phyloP scores from a whole-genome alignment of 768 basidiomycete genomes.

The Hericium erinaceus region DNA sequence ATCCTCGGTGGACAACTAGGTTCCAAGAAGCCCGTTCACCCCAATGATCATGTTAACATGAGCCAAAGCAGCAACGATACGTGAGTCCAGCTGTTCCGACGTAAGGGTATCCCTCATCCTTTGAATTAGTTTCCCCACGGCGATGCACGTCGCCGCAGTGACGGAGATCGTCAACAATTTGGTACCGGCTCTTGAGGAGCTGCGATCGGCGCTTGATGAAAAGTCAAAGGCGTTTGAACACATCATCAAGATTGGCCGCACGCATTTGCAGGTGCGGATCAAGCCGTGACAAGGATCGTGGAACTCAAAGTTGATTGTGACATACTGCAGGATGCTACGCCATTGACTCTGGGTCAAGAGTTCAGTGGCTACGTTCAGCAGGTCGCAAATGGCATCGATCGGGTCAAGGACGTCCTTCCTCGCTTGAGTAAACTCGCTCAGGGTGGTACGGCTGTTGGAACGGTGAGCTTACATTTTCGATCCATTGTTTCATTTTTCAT shows the following conservation, averaged over 20 bases:
- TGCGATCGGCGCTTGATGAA: constrained; percentile 74
- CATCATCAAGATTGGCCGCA: constrained; percentile 98
- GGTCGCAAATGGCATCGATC: constrained; percentile 80
- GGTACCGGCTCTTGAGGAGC: constrained; percentile 76
- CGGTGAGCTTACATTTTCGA: constrained; percentile 41
- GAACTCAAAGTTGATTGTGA: no score
- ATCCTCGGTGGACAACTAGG: constrained; percentile 91
- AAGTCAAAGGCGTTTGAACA: constrained; percentile 79
- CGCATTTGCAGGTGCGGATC: constrained; percentile 69
- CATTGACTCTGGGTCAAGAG: constrained; percentile 95
- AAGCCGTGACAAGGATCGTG: no score
- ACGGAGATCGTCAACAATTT: constrained; percentile 73
- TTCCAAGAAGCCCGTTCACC: constrained; percentile 95
- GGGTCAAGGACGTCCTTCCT: constrained; percentile 73
- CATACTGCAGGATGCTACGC: constrained; percentile 76
- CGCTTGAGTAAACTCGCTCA: constrained; percentile 87
- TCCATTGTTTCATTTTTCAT: neutral
- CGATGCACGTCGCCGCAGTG: constrained; percentile 96
- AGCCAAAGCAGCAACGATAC: constrained; percentile 98
- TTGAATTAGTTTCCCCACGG: constrained; percentile 84
- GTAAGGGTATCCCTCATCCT: neutral
- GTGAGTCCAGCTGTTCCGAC: constrained; percentile 31
- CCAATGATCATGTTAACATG: constrained; percentile 99
- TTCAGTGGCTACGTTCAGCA: constrained; percentile 98
- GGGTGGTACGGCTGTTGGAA: constrained; percentile 97